Conservation (phyloP, 1,284 basidiomycete genomes). For the Xerocomus minutiporus region DNA sequence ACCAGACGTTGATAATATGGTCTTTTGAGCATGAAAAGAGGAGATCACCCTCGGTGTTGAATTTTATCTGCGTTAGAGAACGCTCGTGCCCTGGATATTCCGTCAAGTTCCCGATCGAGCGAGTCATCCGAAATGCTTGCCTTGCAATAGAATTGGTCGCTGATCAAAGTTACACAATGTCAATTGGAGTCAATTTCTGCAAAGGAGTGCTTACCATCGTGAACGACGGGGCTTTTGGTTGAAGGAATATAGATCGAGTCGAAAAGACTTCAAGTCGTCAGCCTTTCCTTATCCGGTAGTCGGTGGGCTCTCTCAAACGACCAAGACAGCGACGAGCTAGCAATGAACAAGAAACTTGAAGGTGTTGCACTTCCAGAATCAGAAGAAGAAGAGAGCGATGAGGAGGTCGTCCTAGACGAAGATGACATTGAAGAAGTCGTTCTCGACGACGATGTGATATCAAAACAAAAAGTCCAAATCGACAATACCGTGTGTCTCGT, state of each 20-base stretch:
- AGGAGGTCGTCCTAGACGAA: conserved; percentile 66
- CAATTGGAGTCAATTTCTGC: not conserved
- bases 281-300: conserved; percentile 19
- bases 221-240: conserved; percentile 1
- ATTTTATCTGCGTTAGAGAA: conserved; percentile 94
- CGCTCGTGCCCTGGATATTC: conserved; percentile 82
- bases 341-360: conserved; percentile 16
- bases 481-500: conserved; percentile 65
- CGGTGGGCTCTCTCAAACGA: not conserved
- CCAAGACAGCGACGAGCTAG: not conserved
- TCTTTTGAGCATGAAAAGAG: conserved; percentile 98
- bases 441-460: conserved; percentile 74
- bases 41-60: conserved; percentile 94
- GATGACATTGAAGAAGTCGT: conserved; percentile 60
- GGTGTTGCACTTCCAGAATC: conserved; percentile 8
- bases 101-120: conserved; percentile 1
- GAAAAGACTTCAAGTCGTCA: conserved; percentile 14
- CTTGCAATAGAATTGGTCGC: conserved; percentile 33
- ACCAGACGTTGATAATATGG: conserved; percentile 94
- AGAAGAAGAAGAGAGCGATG: conserved; percentile 39
- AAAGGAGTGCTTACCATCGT: conserved; percentile 14
- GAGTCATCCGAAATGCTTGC: conserved; percentile 13
- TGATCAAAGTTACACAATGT: conserved; percentile 6
- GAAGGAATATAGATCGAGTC: not conserved
- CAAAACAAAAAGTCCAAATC: conserved; percentile 75